Evolutionary conservation across 2,329 filamentous ascomycete genomes (phyloP).

Genomic region (Eutypa lata): DNA sequence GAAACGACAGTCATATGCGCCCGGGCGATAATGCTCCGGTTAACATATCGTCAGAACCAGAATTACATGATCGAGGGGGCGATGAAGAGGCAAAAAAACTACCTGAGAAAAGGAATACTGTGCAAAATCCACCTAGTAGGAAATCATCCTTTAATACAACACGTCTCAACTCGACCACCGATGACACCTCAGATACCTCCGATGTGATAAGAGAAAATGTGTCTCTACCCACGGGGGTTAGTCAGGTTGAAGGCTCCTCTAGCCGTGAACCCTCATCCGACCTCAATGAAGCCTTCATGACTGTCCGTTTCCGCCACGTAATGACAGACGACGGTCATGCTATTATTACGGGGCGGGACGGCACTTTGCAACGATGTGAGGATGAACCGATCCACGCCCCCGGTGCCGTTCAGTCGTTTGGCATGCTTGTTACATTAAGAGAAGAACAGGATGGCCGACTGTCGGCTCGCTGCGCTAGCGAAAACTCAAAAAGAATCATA

Average conservation of each 20-base stretch:
- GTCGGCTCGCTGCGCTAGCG: conserved; percentile 70
- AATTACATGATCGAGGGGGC: conserved; percentile 10
- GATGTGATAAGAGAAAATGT: conserved; percentile 14
- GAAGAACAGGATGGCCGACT: conserved; percentile 68
- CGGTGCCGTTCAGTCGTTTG: conserved; percentile 78
- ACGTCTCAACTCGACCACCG: conserved; percentile 1
- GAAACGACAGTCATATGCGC: conserved; percentile 19
- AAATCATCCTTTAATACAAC: conserved; percentile 20
- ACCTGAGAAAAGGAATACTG: conserved; percentile 13
- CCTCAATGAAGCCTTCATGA: conserved; percentile 49
- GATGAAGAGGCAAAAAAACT: background rate
- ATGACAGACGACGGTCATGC: conserved; percentile 75
- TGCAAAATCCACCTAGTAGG: conserved; percentile 6
- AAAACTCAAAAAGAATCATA: conserved; percentile 73
- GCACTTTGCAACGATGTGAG: conserved; percentile 74
- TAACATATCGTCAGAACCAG: conserved; percentile 6
- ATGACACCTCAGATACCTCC: conserved; percentile 22
- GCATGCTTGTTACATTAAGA: conserved; percentile 69
- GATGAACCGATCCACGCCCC: conserved; percentile 90
- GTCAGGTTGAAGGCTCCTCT: conserved; percentile 5
- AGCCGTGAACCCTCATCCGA: conserved; percentile 11
- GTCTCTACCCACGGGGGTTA: conserved; percentile 4
- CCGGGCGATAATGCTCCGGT: conserved; percentile 13
- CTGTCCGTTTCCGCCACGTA: conserved; percentile 75
- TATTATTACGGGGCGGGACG: conserved; percentile 76